Evolutionary conservation across 2,329 filamentous ascomycete genomes (phyloP).

Genomic region (Colletotrichum liriopes): DNA sequence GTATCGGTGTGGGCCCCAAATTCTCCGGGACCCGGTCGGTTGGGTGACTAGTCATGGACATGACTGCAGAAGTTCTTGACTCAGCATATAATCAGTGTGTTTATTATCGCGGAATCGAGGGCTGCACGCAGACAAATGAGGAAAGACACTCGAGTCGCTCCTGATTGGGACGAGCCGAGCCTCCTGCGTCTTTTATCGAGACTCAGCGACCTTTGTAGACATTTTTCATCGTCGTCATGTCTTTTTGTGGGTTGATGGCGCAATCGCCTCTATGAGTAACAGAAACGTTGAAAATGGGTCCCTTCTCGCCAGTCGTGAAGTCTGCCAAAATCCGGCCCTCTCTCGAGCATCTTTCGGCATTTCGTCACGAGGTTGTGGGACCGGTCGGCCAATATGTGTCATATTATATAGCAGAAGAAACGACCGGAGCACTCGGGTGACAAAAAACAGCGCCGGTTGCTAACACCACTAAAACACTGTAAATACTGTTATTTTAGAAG

Average conservation of each 20-base stretch:
- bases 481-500: too few relatives aligned
- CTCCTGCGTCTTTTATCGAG: constrained; percentile 1
- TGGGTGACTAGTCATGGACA: constrained; percentile 1
- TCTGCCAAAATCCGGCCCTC: too few relatives aligned
- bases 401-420: too few relatives aligned
- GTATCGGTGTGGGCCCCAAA: not conserved
- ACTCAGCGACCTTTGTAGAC: constrained; percentile 24
- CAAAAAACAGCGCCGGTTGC: too few relatives aligned
- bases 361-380: too few relatives aligned
- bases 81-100: not conserved
- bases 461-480: too few relatives aligned
- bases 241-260: constrained; percentile 52
- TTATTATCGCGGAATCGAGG: not conserved
- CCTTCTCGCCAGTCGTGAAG: not conserved
- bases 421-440: too few relatives aligned
- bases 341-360: too few relatives aligned
- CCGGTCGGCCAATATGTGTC: too few relatives aligned
- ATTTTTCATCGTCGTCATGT: constrained; percentile 42
- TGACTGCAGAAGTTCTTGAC: not conserved
- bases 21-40: constrained; percentile 12
- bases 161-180: not conserved
- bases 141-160: not conserved
- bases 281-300: constrained; percentile 15
- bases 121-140: constrained; percentile 6
- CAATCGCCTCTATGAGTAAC: constrained; percentile 40